A percentile compares a stretch with the other conserved stretches of the same genome.
Conservation (phyloP, 371 early-diverging fungal species). For the Chytridium lagenaria region DNA sequence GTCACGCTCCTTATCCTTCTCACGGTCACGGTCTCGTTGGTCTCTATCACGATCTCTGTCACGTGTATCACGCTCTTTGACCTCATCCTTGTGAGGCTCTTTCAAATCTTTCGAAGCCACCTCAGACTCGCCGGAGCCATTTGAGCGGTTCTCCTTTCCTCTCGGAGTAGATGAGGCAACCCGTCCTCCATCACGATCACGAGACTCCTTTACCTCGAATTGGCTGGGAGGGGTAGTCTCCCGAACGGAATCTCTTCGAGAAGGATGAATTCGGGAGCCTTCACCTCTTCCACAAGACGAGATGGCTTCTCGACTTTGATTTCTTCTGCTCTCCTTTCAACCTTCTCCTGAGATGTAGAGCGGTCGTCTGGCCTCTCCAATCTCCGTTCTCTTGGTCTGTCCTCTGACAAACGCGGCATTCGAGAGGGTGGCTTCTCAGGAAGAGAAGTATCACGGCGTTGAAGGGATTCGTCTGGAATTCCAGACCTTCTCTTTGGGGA, state of each 20-base stretch:
- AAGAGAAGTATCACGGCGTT: not conserved
- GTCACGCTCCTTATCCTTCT: conserved; percentile 35
- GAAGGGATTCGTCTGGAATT: too few relatives aligned
- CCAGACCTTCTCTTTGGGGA: too few relatives aligned
- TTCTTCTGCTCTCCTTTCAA: not conserved
- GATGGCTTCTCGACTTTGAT: not conserved
- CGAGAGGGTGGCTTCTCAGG: not conserved
- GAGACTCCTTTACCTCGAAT: not conserved
- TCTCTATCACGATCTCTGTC: not conserved
- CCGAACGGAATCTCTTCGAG: conserved; percentile 12
- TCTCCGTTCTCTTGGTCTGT: not conserved
- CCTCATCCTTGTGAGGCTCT: conserved; percentile 6
- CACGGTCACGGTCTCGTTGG: conserved; percentile 26
- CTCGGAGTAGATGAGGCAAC: too few relatives aligned
- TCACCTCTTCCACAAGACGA: not conserved
- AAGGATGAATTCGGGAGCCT: not conserved
- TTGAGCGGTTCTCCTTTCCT: too few relatives aligned
- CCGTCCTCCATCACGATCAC: conserved; percentile 4
- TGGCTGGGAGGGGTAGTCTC: conserved; percentile 12
- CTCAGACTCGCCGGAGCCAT: too few relatives aligned
- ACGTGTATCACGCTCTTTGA: conserved; percentile 10
- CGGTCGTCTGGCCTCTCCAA: not conserved
- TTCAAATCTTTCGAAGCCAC: too few relatives aligned
- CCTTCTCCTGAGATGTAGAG: not conserved
- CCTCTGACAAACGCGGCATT: too few relatives aligned